A percentile compares a stretch with the other conserved stretches of the same genome.
phyloP scores from a whole-genome alignment of 2,329 filamentous ascomycete genomes.

The Alternaria arborescens region DNA sequence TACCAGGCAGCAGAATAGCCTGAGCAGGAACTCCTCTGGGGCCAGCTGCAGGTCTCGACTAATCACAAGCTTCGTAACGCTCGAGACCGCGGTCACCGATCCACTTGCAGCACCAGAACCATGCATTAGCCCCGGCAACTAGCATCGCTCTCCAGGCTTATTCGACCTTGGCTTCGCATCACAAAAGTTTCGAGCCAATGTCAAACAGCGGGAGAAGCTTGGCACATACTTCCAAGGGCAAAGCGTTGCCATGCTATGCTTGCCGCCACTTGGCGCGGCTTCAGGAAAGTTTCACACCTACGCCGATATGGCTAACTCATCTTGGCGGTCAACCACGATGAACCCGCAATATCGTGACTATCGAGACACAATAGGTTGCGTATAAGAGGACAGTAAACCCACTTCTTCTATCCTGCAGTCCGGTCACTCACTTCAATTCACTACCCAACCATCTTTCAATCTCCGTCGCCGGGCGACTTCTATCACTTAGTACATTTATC shows the following conservation, averaged over 20 bases:
- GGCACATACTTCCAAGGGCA: conserved; percentile 26
- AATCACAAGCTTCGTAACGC: conserved; percentile 9
- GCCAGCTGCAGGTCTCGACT: conserved; percentile 13
- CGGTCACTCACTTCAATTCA: conserved; percentile 51
- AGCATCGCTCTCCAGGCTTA: conserved; percentile 28
- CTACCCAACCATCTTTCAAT: conserved; percentile 36
- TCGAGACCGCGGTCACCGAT: conserved; percentile 28
- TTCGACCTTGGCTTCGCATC: conserved; percentile 43
- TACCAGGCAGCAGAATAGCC: neutral
- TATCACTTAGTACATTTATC: conserved; percentile 29
- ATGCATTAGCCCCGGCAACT: conserved; percentile 21
- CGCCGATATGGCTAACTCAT: conserved; percentile 39
- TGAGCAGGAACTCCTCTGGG: conserved; percentile 1
- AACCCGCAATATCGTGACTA: conserved; percentile 17
- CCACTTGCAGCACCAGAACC: conserved; percentile 21
- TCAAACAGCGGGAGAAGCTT: conserved; percentile 44
- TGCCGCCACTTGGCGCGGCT: conserved; percentile 46
- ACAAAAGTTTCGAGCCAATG: conserved; percentile 46
- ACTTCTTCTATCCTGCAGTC: conserved; percentile 46
- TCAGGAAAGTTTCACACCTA: conserved; percentile 52
- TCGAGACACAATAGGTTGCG: conserved; percentile 20
- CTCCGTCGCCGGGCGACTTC: conserved; percentile 46
- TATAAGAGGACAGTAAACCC: conserved; percentile 40
- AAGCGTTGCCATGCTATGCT: conserved; percentile 37
- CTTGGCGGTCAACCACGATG: conserved; percentile 41